A percentile compares a stretch with the other conserved stretches of the same genome.
Conservation (phyloP, 352 stramenopile species). For the Phytophthora sojae region DNA sequence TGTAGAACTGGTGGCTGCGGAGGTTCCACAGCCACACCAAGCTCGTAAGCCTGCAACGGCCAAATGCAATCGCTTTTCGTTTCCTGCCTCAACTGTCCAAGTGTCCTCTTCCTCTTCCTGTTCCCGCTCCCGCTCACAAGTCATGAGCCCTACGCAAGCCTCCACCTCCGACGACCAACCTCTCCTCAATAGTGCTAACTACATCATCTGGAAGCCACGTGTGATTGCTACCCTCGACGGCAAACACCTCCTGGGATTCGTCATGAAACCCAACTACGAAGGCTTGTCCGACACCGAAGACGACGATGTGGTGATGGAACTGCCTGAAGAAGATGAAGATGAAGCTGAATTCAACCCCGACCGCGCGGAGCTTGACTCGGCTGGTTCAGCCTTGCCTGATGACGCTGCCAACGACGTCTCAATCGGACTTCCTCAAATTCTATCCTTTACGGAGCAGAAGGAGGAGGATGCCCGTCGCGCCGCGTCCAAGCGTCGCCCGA, state of each 20-base stretch:
- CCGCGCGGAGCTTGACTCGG: neutral
- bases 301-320: neutral
- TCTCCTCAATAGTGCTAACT: neutral
- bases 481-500: neutral
- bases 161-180: neutral
- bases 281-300: neutral
- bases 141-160: neutral
- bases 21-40: neutral
- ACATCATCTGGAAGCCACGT: neutral
- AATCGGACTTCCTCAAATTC: neutral
- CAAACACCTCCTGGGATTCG: conserved; percentile 1
- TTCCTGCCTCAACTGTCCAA: conserved; percentile 1
- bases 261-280: neutral
- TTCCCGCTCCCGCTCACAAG: neutral
- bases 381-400: neutral
- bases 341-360: neutral
- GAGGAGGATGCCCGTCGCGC: neutral
- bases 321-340: neutral
- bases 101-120: neutral
- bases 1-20: neutral
- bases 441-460: neutral
- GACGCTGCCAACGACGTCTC: neutral
- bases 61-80: neutral
- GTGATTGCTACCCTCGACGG: neutral
- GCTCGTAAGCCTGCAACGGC: neutral